Conservation (phyloP, 495 filamentous ascomycete genomes). For the Cercophora newfieldiana region DNA sequence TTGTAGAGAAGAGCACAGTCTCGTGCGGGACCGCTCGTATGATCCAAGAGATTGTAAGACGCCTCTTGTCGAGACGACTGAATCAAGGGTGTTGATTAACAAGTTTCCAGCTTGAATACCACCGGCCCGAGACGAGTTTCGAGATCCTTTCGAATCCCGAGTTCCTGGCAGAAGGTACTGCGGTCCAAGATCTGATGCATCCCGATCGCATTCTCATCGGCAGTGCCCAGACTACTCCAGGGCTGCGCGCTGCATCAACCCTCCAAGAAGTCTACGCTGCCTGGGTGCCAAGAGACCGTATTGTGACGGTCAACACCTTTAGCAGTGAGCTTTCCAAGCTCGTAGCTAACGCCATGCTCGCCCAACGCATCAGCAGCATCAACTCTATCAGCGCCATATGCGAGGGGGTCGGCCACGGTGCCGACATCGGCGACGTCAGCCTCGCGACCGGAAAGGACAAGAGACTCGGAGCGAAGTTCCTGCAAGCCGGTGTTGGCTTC, state of each 20-base stretch:
- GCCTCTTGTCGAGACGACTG: too few relatives aligned
- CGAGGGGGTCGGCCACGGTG: constrained; percentile 65
- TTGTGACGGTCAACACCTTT: constrained; percentile 74
- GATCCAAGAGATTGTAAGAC: constrained; percentile 63
- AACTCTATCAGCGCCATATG: constrained; percentile 81
- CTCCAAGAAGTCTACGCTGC: constrained; percentile 66
- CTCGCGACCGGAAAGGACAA: constrained; percentile 68
- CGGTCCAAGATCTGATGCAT: constrained; percentile 66
- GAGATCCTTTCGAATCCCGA: constrained; percentile 85
- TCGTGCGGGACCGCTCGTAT: constrained; percentile 74
- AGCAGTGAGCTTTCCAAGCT: constrained; percentile 81
- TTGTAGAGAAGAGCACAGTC: constrained; percentile 85
- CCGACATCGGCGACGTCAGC: constrained; percentile 72
- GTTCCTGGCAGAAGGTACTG: constrained; percentile 78
- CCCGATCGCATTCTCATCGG: constrained; percentile 81
- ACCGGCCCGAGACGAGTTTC: constrained; percentile 62
- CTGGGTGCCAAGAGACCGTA: constrained; percentile 67
- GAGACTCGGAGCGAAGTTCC: constrained; percentile 69
- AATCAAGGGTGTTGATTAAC: background rate
- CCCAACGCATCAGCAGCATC: constrained; percentile 80
- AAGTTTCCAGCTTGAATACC: constrained; percentile 36
- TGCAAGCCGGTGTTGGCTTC: constrained; percentile 78
- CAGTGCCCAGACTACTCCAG: constrained; percentile 56
- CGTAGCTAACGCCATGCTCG: constrained; percentile 78
- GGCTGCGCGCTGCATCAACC: constrained; percentile 60